phyloP scores from a whole-genome alignment of 331 rosid genomes.

The Acacia pycnantha region DNA sequence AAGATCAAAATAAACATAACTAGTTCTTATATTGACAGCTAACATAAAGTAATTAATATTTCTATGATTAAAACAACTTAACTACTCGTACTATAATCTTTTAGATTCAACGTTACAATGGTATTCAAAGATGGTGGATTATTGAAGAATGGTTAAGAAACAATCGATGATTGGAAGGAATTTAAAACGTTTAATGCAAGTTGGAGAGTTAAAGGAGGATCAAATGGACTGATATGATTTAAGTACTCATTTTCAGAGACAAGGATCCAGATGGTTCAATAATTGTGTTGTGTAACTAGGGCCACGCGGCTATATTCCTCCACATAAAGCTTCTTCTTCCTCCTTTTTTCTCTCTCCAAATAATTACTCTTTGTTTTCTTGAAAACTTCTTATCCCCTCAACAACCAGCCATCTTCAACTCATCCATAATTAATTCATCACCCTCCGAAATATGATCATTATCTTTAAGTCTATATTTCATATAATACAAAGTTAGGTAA shows the following conservation, averaged over 20 bases:
- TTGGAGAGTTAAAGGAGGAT: neutral
- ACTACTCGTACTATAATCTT: neutral
- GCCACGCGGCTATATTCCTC: neutral
- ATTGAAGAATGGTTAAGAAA: neutral
- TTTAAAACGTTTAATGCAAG: slow-evolving; percentile 20
- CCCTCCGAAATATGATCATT: neutral
- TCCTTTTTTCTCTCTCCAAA: neutral
- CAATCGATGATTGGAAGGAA: neutral
- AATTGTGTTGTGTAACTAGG: slow-evolving; percentile 18
- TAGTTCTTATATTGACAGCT: too few relatives aligned
- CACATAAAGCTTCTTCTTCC: neutral
- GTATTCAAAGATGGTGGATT: neutral
- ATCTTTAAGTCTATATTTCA: neutral
- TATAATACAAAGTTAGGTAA: neutral
- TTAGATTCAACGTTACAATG: neutral
- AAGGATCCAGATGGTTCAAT: neutral
- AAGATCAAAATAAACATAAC: too few relatives aligned
- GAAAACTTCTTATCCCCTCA: neutral
- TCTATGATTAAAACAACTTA: neutral
- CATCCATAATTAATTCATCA: too few relatives aligned
- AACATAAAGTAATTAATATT: too few relatives aligned
- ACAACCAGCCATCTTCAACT: neutral
- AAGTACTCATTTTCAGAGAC: neutral
- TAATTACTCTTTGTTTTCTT: neutral
- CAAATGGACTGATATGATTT: slow-evolving; percentile 16